phyloP scores from a whole-genome alignment of 1,139 yeast species.

The Kluyveromyces marxianus region DNA sequence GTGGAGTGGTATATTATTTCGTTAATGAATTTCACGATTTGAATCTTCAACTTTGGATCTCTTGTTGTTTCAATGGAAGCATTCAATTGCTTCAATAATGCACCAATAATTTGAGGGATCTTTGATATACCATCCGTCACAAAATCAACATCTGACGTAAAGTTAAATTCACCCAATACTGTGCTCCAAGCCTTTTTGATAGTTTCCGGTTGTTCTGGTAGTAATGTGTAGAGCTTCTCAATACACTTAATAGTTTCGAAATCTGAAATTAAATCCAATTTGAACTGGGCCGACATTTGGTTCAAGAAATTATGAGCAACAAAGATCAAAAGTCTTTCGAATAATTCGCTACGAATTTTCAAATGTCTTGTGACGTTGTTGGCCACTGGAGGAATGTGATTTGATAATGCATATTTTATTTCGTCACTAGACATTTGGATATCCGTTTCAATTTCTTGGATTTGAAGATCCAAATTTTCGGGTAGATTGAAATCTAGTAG shows the following conservation, averaged over 20 bases:
- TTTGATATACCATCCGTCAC: conserved; percentile 28
- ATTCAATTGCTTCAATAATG: conserved; percentile 29
- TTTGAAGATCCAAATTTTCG: conserved; percentile 30
- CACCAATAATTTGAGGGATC: conserved; percentile 35
- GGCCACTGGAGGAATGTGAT: conserved; percentile 40
- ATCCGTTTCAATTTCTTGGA: conserved; percentile 42
- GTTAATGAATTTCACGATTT: conserved; percentile 33
- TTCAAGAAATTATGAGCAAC: conserved; percentile 41
- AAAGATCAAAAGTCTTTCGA: conserved; percentile 41
- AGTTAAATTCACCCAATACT: conserved; percentile 10
- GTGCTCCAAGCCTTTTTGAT: conserved; percentile 3
- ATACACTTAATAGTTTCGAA: conserved; percentile 54
- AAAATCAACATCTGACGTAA: conserved; percentile 15
- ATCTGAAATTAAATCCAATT: conserved; percentile 25
- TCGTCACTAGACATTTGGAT: conserved; percentile 45
- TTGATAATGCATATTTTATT: conserved; percentile 42
- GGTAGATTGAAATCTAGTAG: conserved; percentile 54
- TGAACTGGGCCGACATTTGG: conserved; percentile 28
- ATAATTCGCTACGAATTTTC: conserved; percentile 34
- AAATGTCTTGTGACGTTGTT: conserved; percentile 40
- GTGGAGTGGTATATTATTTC: conserved; percentile 37
- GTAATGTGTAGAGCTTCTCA: conserved; percentile 33
- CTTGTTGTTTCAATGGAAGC: conserved; percentile 11
- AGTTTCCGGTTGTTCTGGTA: conserved; percentile 2
- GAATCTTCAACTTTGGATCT: conserved; percentile 25